phyloP scores from a whole-genome alignment of 805 yeast species.

The Cyberlindnera bimundalis region DNA sequence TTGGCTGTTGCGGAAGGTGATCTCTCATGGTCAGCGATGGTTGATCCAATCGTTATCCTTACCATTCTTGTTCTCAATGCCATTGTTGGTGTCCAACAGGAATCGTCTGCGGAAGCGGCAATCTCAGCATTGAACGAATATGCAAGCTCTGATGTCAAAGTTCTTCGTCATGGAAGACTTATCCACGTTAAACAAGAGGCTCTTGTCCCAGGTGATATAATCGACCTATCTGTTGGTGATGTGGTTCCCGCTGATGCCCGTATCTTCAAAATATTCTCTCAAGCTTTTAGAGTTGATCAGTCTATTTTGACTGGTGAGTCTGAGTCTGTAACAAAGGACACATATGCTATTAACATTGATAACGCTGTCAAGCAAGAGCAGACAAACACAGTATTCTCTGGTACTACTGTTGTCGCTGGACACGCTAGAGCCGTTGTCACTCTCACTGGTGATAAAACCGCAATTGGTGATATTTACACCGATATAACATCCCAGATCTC shows the following conservation, averaged over 20 bases:
- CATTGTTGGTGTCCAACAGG: slow-evolving; percentile 48
- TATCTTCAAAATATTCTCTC: slow-evolving; percentile 35
- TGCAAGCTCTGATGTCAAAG: slow-evolving; percentile 45
- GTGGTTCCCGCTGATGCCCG: slow-evolving; percentile 49
- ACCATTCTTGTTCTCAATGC: slow-evolving; percentile 44
- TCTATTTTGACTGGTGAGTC: slow-evolving; percentile 49
- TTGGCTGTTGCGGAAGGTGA: slow-evolving; percentile 31
- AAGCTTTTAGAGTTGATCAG: slow-evolving; percentile 42
- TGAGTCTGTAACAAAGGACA: slow-evolving; percentile 37
- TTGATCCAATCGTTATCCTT: slow-evolving; percentile 41
- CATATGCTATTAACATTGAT: slow-evolving; percentile 24
- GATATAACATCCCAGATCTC: slow-evolving; percentile 39
- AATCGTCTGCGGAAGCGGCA: slow-evolving; percentile 47
- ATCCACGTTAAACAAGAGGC: slow-evolving; percentile 39
- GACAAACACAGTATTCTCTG: slow-evolving; percentile 44
- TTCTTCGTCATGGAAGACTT: slow-evolving; percentile 40
- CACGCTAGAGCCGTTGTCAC: slow-evolving; percentile 43
- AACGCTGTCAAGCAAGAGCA: slow-evolving; percentile 37
- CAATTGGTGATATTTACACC: slow-evolving; percentile 46
- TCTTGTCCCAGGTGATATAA: slow-evolving; percentile 46
- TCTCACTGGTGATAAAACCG: slow-evolving; percentile 45
- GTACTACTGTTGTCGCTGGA: slow-evolving; percentile 43
- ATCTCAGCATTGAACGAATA: slow-evolving; percentile 47
- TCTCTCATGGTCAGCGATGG: slow-evolving; percentile 31
- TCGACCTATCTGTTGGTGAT: slow-evolving; percentile 36